phyloP scores from a whole-genome alignment of 2,329 filamentous ascomycete genomes.

The Monosporascus sp. region DNA sequence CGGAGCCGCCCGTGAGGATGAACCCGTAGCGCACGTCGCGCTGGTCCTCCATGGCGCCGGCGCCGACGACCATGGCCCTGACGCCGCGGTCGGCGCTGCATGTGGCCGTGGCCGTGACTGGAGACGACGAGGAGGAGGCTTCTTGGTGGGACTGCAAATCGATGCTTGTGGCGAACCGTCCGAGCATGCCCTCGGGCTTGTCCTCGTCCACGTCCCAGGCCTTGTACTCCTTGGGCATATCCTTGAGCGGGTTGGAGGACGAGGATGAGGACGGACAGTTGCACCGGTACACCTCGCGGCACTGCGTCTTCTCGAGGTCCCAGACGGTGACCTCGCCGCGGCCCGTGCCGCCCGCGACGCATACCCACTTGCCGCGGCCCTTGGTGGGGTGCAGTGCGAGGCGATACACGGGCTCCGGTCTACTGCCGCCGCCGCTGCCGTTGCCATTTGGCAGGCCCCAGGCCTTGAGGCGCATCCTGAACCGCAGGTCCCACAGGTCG shows the following conservation, averaged over 20 bases:
- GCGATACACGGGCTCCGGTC: slow-evolving; percentile 59
- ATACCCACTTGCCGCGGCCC: slow-evolving; percentile 77
- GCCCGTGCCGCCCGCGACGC: slow-evolving; percentile 80
- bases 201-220: slow-evolving; percentile 90
- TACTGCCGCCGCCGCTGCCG: too few species aligned
- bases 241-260: slow-evolving; percentile 35
- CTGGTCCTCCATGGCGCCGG: slow-evolving; percentile 63
- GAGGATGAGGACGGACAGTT: background rate
- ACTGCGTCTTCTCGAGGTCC: slow-evolving; percentile 87
- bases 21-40: slow-evolving; percentile 74
- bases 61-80: slow-evolving; percentile 67
- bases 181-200: slow-evolving; percentile 77
- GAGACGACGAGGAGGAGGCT: slow-evolving; percentile 23
- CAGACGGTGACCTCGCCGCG: slow-evolving; percentile 89
- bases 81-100: slow-evolving; percentile 58
- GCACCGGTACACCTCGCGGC: slow-evolving; percentile 76
- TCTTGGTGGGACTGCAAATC: slow-evolving; percentile 48
- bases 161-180: slow-evolving; percentile 72
- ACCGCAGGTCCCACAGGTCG: slow-evolving; percentile 95
- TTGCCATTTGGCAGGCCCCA: slow-evolving; percentile 65
- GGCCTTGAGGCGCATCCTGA: slow-evolving; percentile 77
- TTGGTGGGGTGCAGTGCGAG: slow-evolving; percentile 73
- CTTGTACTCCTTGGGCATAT: slow-evolving; percentile 63
- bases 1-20: slow-evolving; percentile 79
- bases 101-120: slow-evolving; percentile 36